Evolutionary conservation across 306 rosid genomes (phyloP).

Genomic region (Citrullus mucosospermus): DNA sequence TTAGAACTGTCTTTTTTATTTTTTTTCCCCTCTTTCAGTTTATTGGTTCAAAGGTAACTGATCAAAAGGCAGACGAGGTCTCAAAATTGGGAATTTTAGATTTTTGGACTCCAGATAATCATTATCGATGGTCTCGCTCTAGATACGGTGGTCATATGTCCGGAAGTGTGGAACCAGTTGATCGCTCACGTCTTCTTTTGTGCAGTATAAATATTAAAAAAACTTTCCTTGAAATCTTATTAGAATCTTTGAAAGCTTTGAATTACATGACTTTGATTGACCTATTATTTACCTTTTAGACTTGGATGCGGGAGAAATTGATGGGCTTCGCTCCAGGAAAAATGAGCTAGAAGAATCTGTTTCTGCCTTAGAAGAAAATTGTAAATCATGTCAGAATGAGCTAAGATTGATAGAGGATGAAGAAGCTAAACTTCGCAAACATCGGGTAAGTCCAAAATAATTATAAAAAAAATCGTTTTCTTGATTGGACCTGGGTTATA

Average conservation of each 20-base stretch:
- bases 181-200: constrained; percentile 36
- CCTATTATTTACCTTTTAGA: constrained; percentile 28
- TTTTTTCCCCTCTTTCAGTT: constrained; percentile 33
- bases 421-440: constrained; percentile 55
- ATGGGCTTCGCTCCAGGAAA: constrained; percentile 37
- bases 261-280: background rate
- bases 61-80: constrained; percentile 59
- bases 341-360: constrained; percentile 47
- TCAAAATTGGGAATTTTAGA: constrained; percentile 47
- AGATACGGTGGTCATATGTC: constrained; percentile 82
- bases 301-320: constrained; percentile 56
- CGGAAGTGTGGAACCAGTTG: constrained; percentile 50
- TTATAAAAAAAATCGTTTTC: background rate
- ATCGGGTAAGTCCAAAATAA: constrained; percentile 38
- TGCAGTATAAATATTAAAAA: constrained; percentile 35
- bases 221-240: background rate
- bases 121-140: constrained; percentile 67
- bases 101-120: constrained; percentile 92
- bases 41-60: constrained; percentile 70
- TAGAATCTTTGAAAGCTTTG: background rate
- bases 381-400: constrained; percentile 35
- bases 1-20: background rate
- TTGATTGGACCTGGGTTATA: background rate
- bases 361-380: constrained; percentile 32
- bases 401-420: constrained; percentile 35